phyloP scores from a whole-genome alignment of 768 basidiomycete species.

The Serendipita vermifera region DNA sequence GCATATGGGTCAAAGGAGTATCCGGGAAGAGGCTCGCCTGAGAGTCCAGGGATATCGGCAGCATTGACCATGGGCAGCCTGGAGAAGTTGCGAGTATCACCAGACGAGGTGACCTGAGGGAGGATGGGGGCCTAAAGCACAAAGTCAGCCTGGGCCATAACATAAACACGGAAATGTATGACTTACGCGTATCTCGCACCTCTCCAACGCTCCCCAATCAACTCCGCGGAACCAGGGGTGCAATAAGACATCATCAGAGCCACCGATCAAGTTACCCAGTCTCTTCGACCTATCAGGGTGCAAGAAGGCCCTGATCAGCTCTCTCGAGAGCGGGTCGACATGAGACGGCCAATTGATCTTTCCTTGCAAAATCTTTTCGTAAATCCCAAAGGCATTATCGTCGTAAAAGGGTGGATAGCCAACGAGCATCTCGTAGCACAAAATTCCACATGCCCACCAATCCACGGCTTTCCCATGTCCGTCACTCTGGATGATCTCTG shows the following conservation, averaged over 20 bases:
- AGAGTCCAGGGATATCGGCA: slow-evolving; percentile 16
- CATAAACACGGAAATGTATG: slow-evolving; percentile 7
- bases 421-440: slow-evolving; percentile 97
- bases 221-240: slow-evolving; percentile 96
- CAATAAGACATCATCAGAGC: slow-evolving; percentile 77
- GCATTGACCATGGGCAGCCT: slow-evolving; percentile 18
- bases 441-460: slow-evolving; percentile 97
- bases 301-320: slow-evolving; percentile 77
- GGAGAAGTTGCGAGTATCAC: slow-evolving; percentile 79
- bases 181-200: slow-evolving; percentile 71
- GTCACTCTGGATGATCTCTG: slow-evolving; percentile 94
- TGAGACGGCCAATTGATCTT: slow-evolving; percentile 82
- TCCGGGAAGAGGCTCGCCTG: neutral
- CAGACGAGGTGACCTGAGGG: slow-evolving; percentile 62
- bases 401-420: slow-evolving; percentile 99
- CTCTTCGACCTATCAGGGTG: slow-evolving; percentile 86
- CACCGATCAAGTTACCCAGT: slow-evolving; percentile 85
- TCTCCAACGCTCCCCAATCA: slow-evolving; percentile 79
- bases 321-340: slow-evolving; percentile 80
- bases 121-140: slow-evolving; percentile 70
- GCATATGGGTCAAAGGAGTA: slow-evolving; percentile 8
- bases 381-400: slow-evolving; percentile 94
- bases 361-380: slow-evolving; percentile 89
- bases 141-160: slow-evolving; percentile 11
- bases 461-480: slow-evolving; percentile 97